Evolutionary conservation across 768 basidiomycete species (phyloP).

Genomic region (Phlebiopsis gigantea): DNA sequence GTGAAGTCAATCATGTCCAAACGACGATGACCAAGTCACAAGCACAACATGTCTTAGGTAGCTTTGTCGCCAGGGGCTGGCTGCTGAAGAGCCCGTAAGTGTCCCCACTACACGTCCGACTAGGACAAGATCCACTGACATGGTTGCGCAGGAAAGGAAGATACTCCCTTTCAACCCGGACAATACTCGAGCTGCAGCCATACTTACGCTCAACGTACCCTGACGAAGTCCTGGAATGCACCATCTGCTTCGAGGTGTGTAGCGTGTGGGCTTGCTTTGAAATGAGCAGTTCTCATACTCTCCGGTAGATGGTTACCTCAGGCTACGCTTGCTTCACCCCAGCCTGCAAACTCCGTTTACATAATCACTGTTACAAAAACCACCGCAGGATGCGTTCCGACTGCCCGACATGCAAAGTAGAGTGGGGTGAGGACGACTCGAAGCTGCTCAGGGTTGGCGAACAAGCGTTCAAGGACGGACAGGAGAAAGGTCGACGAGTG

Average conservation of each 20-base stretch:
- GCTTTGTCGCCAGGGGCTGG: conserved; percentile 85
- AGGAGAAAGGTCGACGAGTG: conserved; percentile 32
- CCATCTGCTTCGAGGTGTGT: conserved; percentile 64
- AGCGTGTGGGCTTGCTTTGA: not conserved
- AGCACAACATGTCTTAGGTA: conserved; percentile 64
- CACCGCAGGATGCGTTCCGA: conserved; percentile 37
- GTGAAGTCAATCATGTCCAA: conserved; percentile 54
- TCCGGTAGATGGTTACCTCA: conserved; percentile 55
- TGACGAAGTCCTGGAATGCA: conserved; percentile 68
- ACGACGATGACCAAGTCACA: conserved; percentile 68
- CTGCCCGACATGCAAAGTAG: conserved; percentile 53
- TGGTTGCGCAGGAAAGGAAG: conserved; percentile 41
- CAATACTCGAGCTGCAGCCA: conserved; percentile 64
- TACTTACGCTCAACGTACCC: conserved; percentile 74
- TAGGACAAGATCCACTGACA: not conserved
- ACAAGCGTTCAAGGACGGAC: conserved; percentile 56
- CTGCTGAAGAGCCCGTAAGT: conserved; percentile 68
- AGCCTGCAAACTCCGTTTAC: conserved; percentile 62
- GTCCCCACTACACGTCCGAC: not conserved
- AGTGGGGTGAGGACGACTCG: conserved; percentile 54
- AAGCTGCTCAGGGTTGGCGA: conserved; percentile 61
- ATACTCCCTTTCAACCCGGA: conserved; percentile 71
- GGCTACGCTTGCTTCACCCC: conserved; percentile 57
- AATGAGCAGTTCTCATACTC: not conserved
- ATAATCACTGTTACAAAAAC: conserved; percentile 55